These are phyloP conservation scores for Excoecaria cochinchinensis DNA, from an alignment of 345 rosid species.

Conservation along the genomic window DNA sequence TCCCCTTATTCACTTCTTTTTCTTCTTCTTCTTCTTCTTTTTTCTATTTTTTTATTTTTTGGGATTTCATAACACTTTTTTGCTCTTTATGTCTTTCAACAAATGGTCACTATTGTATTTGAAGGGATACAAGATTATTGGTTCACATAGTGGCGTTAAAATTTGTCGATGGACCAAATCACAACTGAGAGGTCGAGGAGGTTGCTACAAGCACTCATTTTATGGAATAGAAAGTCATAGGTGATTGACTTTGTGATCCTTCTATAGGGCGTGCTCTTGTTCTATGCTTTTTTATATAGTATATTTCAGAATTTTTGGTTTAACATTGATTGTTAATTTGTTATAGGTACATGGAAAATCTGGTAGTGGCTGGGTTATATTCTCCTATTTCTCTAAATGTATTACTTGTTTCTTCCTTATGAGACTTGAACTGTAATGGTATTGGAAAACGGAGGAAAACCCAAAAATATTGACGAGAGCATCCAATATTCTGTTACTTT, in stretches of 20 bases:
- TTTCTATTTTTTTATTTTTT: background rate
- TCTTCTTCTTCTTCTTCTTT: too few relatives aligned
- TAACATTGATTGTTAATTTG: background rate
- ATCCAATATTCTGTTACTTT: background rate
- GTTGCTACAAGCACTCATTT: constrained; percentile 98
- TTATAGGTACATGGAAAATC: background rate
- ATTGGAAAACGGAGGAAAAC: background rate
- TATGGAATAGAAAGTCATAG: constrained; percentile 99
- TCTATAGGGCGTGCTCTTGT: background rate
- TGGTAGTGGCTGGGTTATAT: background rate
- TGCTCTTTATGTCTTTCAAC: background rate
- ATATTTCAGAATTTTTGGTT: background rate
- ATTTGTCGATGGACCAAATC: constrained; percentile 99
- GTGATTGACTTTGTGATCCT: constrained; percentile 34
- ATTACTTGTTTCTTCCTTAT: background rate
- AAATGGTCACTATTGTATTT: constrained; percentile 21
- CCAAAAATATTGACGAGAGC: background rate
- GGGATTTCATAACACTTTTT: background rate
- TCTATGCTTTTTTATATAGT: background rate
- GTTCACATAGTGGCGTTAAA: constrained; percentile 97
- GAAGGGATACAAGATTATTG: constrained; percentile 96
- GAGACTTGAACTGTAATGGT: too few relatives aligned
- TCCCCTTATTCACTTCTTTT: too few relatives aligned
- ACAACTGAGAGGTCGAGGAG: constrained; percentile 99
- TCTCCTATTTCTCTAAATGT: background rate